Evolutionary conservation across 805 yeast species (phyloP), one percentile per base, ranked within the genome.

Genomic region (Schwanniomyces occidentalis): DNA sequence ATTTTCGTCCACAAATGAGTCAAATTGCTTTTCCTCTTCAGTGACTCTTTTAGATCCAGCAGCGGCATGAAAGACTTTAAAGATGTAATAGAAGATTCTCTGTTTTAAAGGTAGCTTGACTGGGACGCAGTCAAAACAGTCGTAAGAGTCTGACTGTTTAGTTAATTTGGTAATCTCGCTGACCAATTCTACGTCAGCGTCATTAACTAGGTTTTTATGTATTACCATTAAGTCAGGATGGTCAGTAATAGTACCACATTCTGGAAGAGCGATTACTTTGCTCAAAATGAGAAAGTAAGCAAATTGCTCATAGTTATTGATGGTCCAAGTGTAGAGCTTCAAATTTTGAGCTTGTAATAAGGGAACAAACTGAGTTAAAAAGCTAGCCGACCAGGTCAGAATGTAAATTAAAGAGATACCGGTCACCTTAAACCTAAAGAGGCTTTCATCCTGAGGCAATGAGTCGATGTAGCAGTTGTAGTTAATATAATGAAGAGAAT

Each of bases 321-420:
- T 45, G 7, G 74, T 68, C 74, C 73, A 68, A 13, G 63, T 50
- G 36, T 49, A 64, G 24, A 68, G 46, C 31, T 52, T 54, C 45
- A 65, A 44, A 37, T 58, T 42, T 32, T 67, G 62, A 8, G 41
- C 35, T 38, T 53, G 54, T 16, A 56, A 40, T n/a, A 62, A 46
- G 0, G 74, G 74, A 34, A 67, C 40, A 43, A 68, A 67, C 27
- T 51, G 49, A 14, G 55, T 52, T 9, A 68, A 38, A 25, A 65
- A 68, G 2, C 52, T 62, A 2, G 40, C 27, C 1, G 65, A 54
- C 72, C 72, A 68, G 8, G 69, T 65, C 41, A 50, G 44, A 18
- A 65, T 45, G 40, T 68, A 65, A 21, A 66, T 42, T 18, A 68
- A 37, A 5, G 71, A 65, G 1, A 68, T 54, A 0, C 69, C 72